Percentiles rank a stretch among this genome's conserved stretches.
Evolutionary conservation across 2,329 filamentous ascomycete genomes (phyloP).

Genomic region (Geosmithia putterillii): DNA sequence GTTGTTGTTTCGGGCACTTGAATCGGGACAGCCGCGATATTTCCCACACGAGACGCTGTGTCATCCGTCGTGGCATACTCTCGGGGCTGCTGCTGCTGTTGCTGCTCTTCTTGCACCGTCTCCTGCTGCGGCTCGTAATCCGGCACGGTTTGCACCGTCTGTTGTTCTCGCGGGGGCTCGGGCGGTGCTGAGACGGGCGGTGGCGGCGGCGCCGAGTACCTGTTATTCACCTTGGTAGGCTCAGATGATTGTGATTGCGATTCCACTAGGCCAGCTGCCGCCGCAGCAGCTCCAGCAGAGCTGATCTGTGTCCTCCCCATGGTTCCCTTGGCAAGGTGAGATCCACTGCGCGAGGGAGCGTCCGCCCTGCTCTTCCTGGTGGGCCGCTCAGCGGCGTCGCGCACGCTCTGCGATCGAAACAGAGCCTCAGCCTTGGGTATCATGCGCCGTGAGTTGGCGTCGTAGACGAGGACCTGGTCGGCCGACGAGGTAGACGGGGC

Average conservation of each 20-base stretch:
- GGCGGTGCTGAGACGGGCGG: neutral
- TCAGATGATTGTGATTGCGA: too few relatives aligned
- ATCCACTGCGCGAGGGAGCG: conserved; percentile 24
- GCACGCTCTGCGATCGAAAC: conserved; percentile 27
- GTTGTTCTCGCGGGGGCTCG: too few relatives aligned
- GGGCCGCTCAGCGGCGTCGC: conserved; percentile 24
- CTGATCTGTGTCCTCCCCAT: conserved; percentile 38
- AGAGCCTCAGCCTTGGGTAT: conserved; percentile 29
- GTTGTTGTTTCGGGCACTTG: too few relatives aligned
- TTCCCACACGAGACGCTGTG: too few relatives aligned
- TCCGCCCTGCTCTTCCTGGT: conserved; percentile 28
- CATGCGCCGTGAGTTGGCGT: conserved; percentile 54
- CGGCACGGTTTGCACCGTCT: neutral
- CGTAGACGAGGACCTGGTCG: conserved; percentile 42
- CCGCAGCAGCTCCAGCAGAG: conserved; percentile 20
- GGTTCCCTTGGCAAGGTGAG: conserved; percentile 37
- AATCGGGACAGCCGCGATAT: too few relatives aligned
- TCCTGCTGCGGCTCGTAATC: neutral
- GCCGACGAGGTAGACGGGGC: conserved; percentile 6
- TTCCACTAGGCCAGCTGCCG: neutral
- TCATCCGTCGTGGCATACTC: too few relatives aligned
- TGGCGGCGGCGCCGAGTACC: neutral
- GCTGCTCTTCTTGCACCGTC: neutral
- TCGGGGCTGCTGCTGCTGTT: neutral
- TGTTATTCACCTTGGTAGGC: too few relatives aligned